Conservation (phyloP, 495 filamentous ascomycete species). For the Penicillium longicatenatum region DNA sequence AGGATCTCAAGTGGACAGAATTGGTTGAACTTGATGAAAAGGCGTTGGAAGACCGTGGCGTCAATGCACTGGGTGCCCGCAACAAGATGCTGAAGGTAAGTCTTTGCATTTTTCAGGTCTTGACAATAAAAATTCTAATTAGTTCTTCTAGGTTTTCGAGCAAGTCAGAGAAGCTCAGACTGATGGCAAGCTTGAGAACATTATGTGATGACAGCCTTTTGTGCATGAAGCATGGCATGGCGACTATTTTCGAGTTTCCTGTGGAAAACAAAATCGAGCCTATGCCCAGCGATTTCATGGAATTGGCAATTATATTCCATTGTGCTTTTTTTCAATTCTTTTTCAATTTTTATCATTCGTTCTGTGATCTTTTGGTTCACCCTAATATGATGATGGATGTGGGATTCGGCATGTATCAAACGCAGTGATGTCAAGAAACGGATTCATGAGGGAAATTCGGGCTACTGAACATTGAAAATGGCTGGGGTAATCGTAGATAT, state of each 20-base stretch:
- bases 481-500: slow-evolving; percentile 36
- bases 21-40: slow-evolving; percentile 90
- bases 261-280: slow-evolving; percentile 1
- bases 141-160: slow-evolving; percentile 69
- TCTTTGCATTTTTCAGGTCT: slow-evolving; percentile 3
- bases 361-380: slow-evolving; percentile 55
- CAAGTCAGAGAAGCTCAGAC: slow-evolving; percentile 83
- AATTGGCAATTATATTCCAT: slow-evolving; percentile 20
- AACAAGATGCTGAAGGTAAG: slow-evolving; percentile 97
- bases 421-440: slow-evolving; percentile 33
- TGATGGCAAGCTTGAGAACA: slow-evolving; percentile 62
- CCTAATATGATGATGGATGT: slow-evolving; percentile 50
- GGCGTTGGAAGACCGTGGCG: slow-evolving; percentile 87
- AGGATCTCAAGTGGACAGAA: slow-evolving; percentile 96
- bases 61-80: slow-evolving; percentile 91
- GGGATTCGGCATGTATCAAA: slow-evolving; percentile 36
- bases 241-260: slow-evolving; percentile 7
- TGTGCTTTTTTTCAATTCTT: slow-evolving; percentile 18
- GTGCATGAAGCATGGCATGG: slow-evolving; percentile 21
- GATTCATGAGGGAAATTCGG: slow-evolving; percentile 27
- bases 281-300: slow-evolving; percentile 25
- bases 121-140: slow-evolving; percentile 1
- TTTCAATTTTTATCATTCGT: slow-evolving; percentile 24
- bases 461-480: slow-evolving; percentile 33
- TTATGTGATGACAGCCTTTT: slow-evolving; percentile 27